Percentiles rank a stretch among this genome's conserved stretches.
These are phyloP conservation scores for Neurospora hispaniola DNA, from an alignment of 495 filamentous ascomycete species.

Conservation along the genomic window DNA sequence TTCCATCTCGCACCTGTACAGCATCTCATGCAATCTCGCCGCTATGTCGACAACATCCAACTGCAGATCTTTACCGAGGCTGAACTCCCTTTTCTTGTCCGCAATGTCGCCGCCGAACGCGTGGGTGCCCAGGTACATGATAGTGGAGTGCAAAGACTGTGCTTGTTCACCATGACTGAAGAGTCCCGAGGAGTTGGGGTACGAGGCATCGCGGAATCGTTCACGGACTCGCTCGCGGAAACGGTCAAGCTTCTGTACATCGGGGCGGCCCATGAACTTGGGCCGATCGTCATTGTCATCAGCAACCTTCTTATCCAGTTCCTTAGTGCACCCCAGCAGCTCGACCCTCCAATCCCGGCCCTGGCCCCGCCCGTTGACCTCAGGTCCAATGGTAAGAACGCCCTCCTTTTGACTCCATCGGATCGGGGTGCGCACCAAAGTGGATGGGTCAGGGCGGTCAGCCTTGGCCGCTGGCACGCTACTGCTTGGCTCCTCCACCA, in stretches of 20 bases:
- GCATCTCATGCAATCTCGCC: constrained; percentile 18
- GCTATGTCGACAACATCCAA: constrained; percentile 23
- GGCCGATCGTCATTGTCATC: not conserved
- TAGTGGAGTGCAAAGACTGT: not conserved
- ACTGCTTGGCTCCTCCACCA: constrained; percentile 30
- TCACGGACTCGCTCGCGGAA: not conserved
- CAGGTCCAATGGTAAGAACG: constrained; percentile 15
- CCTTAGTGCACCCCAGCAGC: constrained; percentile 10
- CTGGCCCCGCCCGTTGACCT: constrained; percentile 6
- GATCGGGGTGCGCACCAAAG: constrained; percentile 19
- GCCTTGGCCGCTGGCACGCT: constrained; percentile 22
- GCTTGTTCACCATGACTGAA: not conserved
- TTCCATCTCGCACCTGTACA: constrained; percentile 32
- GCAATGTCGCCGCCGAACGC: not conserved
- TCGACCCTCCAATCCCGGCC: constrained; percentile 14
- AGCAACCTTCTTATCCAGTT: not conserved
- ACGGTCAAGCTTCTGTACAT: not conserved
- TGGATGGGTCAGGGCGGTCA: constrained; percentile 9
- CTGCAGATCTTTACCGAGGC: constrained; percentile 24
- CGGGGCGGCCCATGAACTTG: not conserved
- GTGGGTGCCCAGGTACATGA: constrained; percentile 3
- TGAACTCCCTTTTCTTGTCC: constrained; percentile 11
- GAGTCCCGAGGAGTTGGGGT: not conserved
- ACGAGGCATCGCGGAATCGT: not conserved
- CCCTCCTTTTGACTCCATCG: constrained; percentile 16